Evolutionary conservation across 2,329 filamentous ascomycete species (phyloP), one percentile per base, ranked within the genome.

Genomic region (Cytospora piceae): DNA sequence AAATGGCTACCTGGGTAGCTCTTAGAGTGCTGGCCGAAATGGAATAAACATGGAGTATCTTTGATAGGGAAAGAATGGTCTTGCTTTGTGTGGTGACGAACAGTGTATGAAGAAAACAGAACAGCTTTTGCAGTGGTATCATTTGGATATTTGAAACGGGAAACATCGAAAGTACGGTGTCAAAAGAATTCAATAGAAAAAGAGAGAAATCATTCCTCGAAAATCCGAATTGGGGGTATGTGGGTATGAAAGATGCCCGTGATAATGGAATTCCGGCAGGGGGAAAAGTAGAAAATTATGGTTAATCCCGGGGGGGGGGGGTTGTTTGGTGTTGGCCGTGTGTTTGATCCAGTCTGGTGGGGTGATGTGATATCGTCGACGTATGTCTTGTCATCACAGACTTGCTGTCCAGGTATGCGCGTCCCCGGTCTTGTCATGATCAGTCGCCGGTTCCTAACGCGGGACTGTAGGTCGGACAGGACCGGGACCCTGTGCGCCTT

Each of bases 401-500:
- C 63, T 64, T 64, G 67, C 72, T 68, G 67, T 70, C 70, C 72
- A 66, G 70, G 57, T 64, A 65, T 68, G 71, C 71, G 70, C 70
- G 69, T 69, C 71, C 37, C 42, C 51, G 56, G 56, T n/a, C 46
- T 54, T 59, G 42, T 61, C 64, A 52, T 64, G 64, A 39, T 68
- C 57, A 31, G 58, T 67, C 60, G 32, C 55, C 9, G 61, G 54
- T 58, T 55, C 54, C 73, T 76, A 77, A 69, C 75, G 75, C 71
- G 77, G 70, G 63, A 74, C 66, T 61, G 77, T 73, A 67, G 75
- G 74, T 42, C 76, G 73, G 39, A 73, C 72, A 59, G 70, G 73
- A 66, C 72, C 75, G 31, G 83, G 80, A 8, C 74, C 76, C 51
- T 72, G 74, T 39, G 77, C 77, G 53, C 79, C 82, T 73, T 94